phyloP scores from a whole-genome alignment of 108 stramenopile species.

The Aurantiochytrium sp. region DNA sequence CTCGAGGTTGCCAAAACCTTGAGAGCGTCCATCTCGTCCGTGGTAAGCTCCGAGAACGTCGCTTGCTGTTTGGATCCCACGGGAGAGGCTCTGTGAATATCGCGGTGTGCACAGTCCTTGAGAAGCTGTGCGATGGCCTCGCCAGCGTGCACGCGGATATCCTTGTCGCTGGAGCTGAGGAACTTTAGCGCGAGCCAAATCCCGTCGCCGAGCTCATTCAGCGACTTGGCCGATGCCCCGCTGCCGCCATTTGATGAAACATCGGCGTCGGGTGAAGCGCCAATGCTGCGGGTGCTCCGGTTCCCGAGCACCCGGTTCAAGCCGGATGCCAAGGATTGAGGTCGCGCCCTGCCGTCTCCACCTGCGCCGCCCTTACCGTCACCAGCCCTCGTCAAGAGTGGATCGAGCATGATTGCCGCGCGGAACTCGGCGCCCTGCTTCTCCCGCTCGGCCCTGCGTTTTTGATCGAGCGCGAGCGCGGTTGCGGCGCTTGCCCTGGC shows the following conservation, averaged over 20 bases:
- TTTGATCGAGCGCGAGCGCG: too few relatives aligned
- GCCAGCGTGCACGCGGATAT: background rate
- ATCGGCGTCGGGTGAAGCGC: background rate
- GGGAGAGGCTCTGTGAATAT: background rate
- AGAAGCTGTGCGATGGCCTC: background rate
- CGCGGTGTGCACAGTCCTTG: background rate
- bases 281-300: background rate
- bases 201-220: background rate
- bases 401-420: too few relatives aligned
- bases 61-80: background rate
- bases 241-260: background rate
- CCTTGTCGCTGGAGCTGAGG: background rate
- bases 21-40: background rate
- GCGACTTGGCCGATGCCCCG: background rate
- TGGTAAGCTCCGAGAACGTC: background rate
- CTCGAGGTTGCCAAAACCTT: slow-evolving; percentile 6
- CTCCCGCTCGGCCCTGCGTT: too few relatives aligned
- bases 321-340: too few relatives aligned
- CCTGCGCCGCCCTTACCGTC: too few relatives aligned
- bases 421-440: too few relatives aligned
- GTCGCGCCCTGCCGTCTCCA: too few relatives aligned
- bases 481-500: too few relatives aligned
- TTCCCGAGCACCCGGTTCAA: too few relatives aligned
- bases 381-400: too few relatives aligned
- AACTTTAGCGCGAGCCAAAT: background rate